Evolutionary conservation across 2,329 filamentous ascomycete species (phyloP), one percentile per base, ranked within the genome.

Genomic region (Pseudocercospora crystallina): DNA sequence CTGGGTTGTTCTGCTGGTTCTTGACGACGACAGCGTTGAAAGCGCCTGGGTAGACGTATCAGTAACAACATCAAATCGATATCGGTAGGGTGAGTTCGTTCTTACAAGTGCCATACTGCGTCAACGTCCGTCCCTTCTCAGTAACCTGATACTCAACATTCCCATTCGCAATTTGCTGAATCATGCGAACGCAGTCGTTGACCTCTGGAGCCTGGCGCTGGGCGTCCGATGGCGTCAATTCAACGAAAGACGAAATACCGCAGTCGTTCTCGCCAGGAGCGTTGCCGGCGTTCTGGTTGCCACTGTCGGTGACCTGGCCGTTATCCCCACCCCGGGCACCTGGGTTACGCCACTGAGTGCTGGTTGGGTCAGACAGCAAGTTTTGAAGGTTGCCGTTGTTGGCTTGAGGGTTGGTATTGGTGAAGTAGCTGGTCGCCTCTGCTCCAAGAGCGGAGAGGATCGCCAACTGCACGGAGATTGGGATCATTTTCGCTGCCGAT

Each of bases 221-320:
- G 10, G 32, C 37, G 20, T 46, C 30, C 20, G 20, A 26, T 4
- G 20, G 30, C 5, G 43, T 54, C 10, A 34, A 32, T 13, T 44
- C 47, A 8, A 43, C 29, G 34, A 56, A 56, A 8, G 37, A 37
- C 10, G 53, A 53, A 10, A 37, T 17, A 35, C 53, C 53, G 33
- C 53, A 56, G 34, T 49, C 49, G 33, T 56, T 56, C 37, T 32
- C 40, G 29, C 52, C 52, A 12, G 33, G n/a, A 14, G 47, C 47
- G 35, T 30, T 36, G 39, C 53, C 53, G 12, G 48, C 48, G 41
- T 55, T 51, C 26, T 31, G 9, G 20, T 51, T 41, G 14, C 39
- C 39, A 17, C 29, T 20, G 30, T 42, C 34, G 17, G 7, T 26
- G 20, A 7, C 7, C 20, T n/a, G n/a, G n/a, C n/a, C n/a, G n/a